Conservation (phyloP, 2,329 filamentous ascomycete genomes). For the Emmonsiellopsis sp. region DNA sequence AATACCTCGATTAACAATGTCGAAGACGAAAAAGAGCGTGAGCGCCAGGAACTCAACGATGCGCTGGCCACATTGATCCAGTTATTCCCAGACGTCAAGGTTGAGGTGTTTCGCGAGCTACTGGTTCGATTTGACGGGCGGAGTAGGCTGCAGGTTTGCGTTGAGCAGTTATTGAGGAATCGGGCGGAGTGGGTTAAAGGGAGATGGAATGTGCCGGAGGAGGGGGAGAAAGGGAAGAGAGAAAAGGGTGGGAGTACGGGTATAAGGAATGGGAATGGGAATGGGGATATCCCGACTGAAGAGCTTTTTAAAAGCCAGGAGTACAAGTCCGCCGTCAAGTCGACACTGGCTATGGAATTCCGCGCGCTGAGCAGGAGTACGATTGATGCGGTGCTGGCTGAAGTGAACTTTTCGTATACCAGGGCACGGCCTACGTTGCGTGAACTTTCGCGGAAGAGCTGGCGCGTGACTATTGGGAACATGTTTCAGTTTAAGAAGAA, state of each 20-base stretch:
- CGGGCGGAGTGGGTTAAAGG: conserved; percentile 39
- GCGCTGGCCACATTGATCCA: conserved; percentile 31
- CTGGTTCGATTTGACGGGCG: conserved; percentile 37
- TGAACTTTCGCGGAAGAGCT: conserved; percentile 34
- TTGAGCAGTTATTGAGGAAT: conserved; percentile 37
- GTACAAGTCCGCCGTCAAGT: conserved; percentile 34
- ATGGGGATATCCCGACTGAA: conserved; percentile 25
- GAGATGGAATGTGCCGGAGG: conserved; percentile 33
- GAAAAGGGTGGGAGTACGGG: neutral
- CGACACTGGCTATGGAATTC: conserved; percentile 34
- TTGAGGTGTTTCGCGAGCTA: conserved; percentile 40
- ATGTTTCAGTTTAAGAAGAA: conserved; percentile 34
- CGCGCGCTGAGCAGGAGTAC: conserved; percentile 33
- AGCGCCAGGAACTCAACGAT: conserved; percentile 32
- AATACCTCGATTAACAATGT: conserved; percentile 3
- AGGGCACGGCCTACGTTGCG: conserved; percentile 34
- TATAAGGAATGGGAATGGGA: conserved; percentile 4
- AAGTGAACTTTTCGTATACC: conserved; percentile 38
- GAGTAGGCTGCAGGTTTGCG: conserved; percentile 37
- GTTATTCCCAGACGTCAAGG: conserved; percentile 37
- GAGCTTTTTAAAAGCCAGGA: conserved; percentile 35
- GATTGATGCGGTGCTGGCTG: conserved; percentile 38
- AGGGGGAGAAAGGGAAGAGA: neutral
- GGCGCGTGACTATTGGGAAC: conserved; percentile 35
- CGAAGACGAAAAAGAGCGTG: conserved; percentile 21